A percentile compares a stretch with the other conserved stretches of the same genome.
These are phyloP conservation scores for Colletotrichum simmondsii DNA, from an alignment of 2,329 filamentous ascomycete genomes.

Conservation along the genomic window DNA sequence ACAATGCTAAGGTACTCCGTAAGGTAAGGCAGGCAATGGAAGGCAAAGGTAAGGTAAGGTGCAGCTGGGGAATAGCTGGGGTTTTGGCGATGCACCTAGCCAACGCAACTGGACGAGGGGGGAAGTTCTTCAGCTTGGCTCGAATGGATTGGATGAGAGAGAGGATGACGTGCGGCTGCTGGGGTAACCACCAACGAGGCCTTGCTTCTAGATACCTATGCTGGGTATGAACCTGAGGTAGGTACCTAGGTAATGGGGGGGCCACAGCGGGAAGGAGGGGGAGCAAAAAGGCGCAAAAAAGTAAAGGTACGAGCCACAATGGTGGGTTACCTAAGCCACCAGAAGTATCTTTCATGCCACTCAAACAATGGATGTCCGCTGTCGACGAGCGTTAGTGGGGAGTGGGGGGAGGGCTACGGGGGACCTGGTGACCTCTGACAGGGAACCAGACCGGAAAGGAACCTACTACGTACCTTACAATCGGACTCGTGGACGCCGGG, in stretches of 20 bases:
- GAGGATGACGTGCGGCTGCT: slow-evolving; percentile 33
- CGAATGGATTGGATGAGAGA: neutral
- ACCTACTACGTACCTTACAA: neutral
- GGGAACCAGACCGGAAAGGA: neutral
- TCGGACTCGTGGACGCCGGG: neutral
- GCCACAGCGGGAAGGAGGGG: too few species aligned
- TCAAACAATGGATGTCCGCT: too few species aligned
- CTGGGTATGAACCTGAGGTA: too few species aligned
- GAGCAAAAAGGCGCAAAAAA: neutral
- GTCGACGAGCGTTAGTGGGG: neutral
- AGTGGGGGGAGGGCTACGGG: slow-evolving; percentile 8
- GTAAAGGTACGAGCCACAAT: neutral
- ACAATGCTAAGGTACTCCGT: neutral
- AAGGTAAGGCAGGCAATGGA: neutral
- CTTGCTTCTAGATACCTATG: too few species aligned
- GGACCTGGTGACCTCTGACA: slow-evolving; percentile 1
- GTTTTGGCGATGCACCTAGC: slow-evolving; percentile 1
- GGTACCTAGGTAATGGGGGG: too few species aligned
- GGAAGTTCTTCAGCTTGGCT: neutral
- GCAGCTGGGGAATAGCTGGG: neutral
- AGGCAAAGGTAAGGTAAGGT: neutral
- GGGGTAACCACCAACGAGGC: slow-evolving; percentile 15
- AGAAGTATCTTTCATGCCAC: neutral
- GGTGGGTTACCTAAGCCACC: neutral
- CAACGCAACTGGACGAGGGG: neutral